Conservation (phyloP, 2,329 filamentous ascomycete genomes). For the Trichoderma sp. region DNA sequence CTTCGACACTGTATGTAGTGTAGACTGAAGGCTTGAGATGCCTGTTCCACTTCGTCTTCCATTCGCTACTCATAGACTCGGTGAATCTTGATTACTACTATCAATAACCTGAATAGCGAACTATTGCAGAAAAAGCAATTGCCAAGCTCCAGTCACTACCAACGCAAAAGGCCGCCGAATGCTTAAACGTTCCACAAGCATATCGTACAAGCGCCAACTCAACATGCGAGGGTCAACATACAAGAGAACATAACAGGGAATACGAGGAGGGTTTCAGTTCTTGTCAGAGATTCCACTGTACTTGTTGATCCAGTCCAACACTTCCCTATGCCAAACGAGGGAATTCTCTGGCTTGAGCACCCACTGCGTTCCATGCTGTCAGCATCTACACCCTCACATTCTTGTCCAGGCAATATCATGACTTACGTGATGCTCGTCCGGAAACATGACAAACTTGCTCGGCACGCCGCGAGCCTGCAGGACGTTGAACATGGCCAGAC, state of each 20-base stretch:
- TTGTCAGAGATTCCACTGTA: slow-evolving; percentile 52
- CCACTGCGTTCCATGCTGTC: slow-evolving; percentile 56
- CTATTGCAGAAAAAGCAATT: background rate
- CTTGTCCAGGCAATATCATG: no score
- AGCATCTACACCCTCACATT: background rate
- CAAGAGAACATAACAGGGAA: background rate
- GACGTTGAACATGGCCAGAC: slow-evolving; percentile 82
- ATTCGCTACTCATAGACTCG: background rate
- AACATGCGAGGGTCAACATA: background rate
- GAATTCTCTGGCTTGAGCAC: slow-evolving; percentile 91
- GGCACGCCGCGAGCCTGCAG: slow-evolving; percentile 74
- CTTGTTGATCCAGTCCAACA: slow-evolving; percentile 75
- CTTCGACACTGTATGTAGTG: background rate
- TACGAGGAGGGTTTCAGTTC: background rate
- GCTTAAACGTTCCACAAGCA: background rate
- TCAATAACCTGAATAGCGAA: background rate
- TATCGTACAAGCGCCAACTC: background rate
- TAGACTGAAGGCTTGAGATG: background rate
- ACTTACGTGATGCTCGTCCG: slow-evolving; percentile 66
- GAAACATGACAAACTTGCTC: slow-evolving; percentile 78
- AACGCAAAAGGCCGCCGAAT: background rate
- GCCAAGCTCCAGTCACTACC: background rate
- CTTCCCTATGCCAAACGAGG: slow-evolving; percentile 84
- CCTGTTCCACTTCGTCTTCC: background rate
- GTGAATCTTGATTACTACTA: background rate